A percentile compares a stretch with the other conserved stretches of the same genome.
Evolutionary conservation across 768 basidiomycete genomes (phyloP).

Genomic region (Lanmaoa pseudosensibilis): DNA sequence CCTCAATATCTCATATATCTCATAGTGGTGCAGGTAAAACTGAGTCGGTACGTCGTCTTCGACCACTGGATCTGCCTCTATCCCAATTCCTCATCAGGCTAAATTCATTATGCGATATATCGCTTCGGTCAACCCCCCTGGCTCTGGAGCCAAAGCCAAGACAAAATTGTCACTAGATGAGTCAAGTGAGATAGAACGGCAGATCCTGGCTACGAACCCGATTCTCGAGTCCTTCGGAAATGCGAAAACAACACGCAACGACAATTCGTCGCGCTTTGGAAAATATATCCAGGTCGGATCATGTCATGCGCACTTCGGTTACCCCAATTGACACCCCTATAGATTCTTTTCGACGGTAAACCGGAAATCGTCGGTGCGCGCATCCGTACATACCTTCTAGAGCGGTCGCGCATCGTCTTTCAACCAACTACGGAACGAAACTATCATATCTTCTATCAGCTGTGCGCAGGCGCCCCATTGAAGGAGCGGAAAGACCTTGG

Average conservation of each 20-base stretch:
- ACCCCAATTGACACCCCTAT: neutral
- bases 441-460: slow-evolving; percentile 99
- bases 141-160: slow-evolving; percentile 57
- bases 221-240: slow-evolving; percentile 99
- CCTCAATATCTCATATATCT: slow-evolving; percentile 11
- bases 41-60: slow-evolving; percentile 68
- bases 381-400: slow-evolving; percentile 97
- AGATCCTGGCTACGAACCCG: slow-evolving; percentile 98
- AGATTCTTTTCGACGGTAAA: slow-evolving; percentile 96
- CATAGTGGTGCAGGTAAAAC: slow-evolving; percentile 98
- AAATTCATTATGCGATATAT: slow-evolving; percentile 99
- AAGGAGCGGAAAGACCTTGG: slow-evolving; percentile 96
- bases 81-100: slow-evolving; percentile 49
- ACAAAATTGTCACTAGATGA: slow-evolving; percentile 78
- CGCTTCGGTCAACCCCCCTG: slow-evolving; percentile 91
- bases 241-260: slow-evolving; percentile 98
- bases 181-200: slow-evolving; percentile 92
- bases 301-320: neutral
- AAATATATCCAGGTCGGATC: slow-evolving; percentile 89
- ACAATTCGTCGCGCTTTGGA: slow-evolving; percentile 98
- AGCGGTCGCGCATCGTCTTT: slow-evolving; percentile 96
- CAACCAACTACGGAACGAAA: slow-evolving; percentile 97
- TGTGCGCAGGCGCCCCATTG: slow-evolving; percentile 93
- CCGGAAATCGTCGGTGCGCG: slow-evolving; percentile 98
- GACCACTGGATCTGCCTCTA: neutral